Evolutionary conservation across 225 moss, liverwort and hornwort species (phyloP).

Genomic region (Takakia lepidozioides): DNA sequence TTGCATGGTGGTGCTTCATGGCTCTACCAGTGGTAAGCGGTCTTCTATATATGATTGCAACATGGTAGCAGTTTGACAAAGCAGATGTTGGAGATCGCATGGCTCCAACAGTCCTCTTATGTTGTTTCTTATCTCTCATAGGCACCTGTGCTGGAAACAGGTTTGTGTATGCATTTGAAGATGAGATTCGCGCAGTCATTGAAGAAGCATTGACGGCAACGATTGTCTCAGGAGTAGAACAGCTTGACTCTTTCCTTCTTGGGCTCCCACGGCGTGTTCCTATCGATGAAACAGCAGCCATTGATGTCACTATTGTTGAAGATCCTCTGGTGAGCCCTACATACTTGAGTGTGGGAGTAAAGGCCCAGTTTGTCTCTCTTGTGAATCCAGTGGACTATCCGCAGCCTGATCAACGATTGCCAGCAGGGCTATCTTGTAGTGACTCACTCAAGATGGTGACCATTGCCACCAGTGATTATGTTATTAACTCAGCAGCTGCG

Average conservation of each 20-base stretch:
- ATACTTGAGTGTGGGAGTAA: constrained; percentile 71
- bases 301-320: constrained; percentile 78
- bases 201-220: constrained; percentile 56
- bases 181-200: constrained; percentile 64
- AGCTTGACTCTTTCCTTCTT: constrained; percentile 60
- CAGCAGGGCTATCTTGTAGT: constrained; percentile 79
- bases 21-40: constrained; percentile 78
- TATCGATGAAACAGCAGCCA: constrained; percentile 72
- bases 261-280: constrained; percentile 53
- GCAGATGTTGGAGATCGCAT: too few species aligned
- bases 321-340: constrained; percentile 65
- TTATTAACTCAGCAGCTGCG: constrained; percentile 78
- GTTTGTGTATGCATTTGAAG: constrained; percentile 91
- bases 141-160: too few species aligned
- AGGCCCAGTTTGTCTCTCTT: constrained; percentile 61
- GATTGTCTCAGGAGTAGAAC: constrained; percentile 42
- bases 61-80: too few species aligned
- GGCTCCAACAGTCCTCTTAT: too few species aligned
- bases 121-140: too few species aligned
- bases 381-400: constrained; percentile 34
- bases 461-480: constrained; percentile 75
- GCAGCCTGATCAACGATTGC: constrained; percentile 48
- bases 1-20: constrained; percentile 89
- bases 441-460: constrained; percentile 91
- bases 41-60: too few species aligned